Evolutionary conservation across 192 early-diverging fungal genomes (phyloP).

Genomic region (Coemansia sp.): DNA sequence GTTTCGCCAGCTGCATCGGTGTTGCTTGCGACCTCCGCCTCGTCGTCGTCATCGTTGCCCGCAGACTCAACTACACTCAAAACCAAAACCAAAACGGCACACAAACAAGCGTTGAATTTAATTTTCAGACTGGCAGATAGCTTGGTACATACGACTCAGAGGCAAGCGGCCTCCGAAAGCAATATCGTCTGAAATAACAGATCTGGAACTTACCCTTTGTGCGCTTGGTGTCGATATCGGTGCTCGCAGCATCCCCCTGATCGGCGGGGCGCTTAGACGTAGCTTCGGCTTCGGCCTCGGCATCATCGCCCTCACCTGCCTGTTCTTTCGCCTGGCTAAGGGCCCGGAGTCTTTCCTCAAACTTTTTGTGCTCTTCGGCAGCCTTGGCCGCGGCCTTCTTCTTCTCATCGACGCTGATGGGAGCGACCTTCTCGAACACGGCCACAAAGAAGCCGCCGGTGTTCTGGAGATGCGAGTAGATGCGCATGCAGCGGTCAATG

Average conservation of each 20-base stretch:
- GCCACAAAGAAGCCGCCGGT: constrained; percentile 99
- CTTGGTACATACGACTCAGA: not conserved
- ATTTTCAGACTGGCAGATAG: not conserved
- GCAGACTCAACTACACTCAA: constrained; percentile 7
- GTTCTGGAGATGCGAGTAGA: constrained; percentile 93
- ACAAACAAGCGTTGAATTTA: too few relatives aligned
- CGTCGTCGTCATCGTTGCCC: not conserved
- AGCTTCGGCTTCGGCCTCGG: constrained; percentile 13
- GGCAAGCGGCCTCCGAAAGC: not conserved
- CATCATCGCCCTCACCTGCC: not conserved
- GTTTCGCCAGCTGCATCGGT: not conserved
- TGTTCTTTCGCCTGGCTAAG: constrained; percentile 2
- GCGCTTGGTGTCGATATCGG: constrained; percentile 20
- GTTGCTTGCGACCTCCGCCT: constrained; percentile 13
- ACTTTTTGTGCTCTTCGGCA: constrained; percentile 11
- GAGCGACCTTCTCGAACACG: constrained; percentile 85
- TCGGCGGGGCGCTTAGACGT: constrained; percentile 6
- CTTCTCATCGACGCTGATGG: constrained; percentile 59
- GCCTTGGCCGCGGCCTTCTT: constrained; percentile 21
- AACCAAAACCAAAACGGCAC: not conserved
- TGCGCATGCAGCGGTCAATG: constrained; percentile 78
- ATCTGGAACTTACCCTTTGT: constrained; percentile 13
- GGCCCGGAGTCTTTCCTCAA: constrained; percentile 1
- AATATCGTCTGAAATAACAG: not conserved
- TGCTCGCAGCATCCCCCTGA: not conserved